Base-by-base conservation (phyloP, 2,329 filamentous ascomycete species). In the Talaromyces rugulosus region DNA sequence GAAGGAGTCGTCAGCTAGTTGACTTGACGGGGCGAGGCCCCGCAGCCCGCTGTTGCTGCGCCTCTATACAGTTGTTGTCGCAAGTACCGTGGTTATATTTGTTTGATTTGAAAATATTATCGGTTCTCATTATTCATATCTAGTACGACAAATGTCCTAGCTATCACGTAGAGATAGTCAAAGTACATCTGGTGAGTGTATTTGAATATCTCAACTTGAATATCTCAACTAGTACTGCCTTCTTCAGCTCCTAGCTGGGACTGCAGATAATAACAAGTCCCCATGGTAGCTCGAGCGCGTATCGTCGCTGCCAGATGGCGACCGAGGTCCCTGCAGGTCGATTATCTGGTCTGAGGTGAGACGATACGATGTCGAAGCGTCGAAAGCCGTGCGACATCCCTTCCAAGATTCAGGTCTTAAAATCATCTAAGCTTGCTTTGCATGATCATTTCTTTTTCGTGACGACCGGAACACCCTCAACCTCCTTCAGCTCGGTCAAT, bases 401-500 rank as follows among this genome's bases (percentile, higher is more conserved):
- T 7, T 44, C 16, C 40, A 11, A 12, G 36, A n/a, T n/a, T 27
- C 44, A 14, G 18, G 18, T 47, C 44, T 12, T 27, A 47, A 47
- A n/a, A 47, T 47, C 44, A 47, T 40, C 44, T 16, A 27, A 7
- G 23, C 18, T 4, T 18, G 5, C n/a, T 11, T 27, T 18, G 12
- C 44, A 14, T 4, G 34, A 55, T 74, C 73, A 78, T 69, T 74
- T 73, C 65, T 77, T 78, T 68, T 77, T 82, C 58, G 73, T 76
- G 44, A 70, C 67, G 28, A 73, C 72, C 12, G 75, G 71, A 18
- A 75, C 68, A 11, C 73, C 76, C 62, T 81, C 80, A 16, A 72
- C 81, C 58, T 79, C 78, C 56, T 77, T 77, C 42, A 81, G 65
- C 63, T 80, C 77, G n/a, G 83, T 83, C 51, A 87, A 80, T 66